Evolutionary conservation across 2,329 filamentous ascomycete genomes (phyloP), one percentile per base, ranked within the genome.

Genomic region (Periconia digitata): DNA sequence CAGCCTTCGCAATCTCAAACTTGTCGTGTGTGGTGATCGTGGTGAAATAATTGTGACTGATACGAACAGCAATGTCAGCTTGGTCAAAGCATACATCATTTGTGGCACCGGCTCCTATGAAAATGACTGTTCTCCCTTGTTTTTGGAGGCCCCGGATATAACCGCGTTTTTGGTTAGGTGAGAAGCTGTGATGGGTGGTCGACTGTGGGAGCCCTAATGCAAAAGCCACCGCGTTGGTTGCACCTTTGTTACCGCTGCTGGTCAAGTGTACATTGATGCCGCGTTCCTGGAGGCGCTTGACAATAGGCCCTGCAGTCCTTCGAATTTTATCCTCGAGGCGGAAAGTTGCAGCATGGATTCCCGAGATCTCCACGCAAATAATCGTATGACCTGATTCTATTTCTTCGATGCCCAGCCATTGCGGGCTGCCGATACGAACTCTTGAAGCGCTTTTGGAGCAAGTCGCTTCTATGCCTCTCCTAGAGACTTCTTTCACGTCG

Each of bases 21-120:
- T 27, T 27, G 24, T 27, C 24, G 24, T 20, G 16, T 12, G 17
- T n/a, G 21, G 20, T 78, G 44, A 81, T 75, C 0, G 88, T 85
- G 1, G 91, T 76, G 48, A 90, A 87, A 7, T 54, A 59, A 29
- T 53, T 75, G 47, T 74, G 24, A 27, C 80, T 80, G 64, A 92
- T 81, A 55, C 89, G 85, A 0, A 91, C 75, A 22, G 89, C 89
- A 22, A 92, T 79, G 6, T 80, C 80, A 1, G 89, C 86, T 62
- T 85, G 81, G 0, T 86, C 83, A 2, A 92, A 76, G 0, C 89
- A 89, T 2, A 83, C 77, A 0, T 89, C 86, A 60, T 92, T 89
- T 65, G 92, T 92, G 13, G 86, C 90, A 1, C 89, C 89, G 58
- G 92, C 89, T 27, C 89, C 89, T 43, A 82, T 80, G 67, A 92